phyloP scores from a whole-genome alignment of 2,329 filamentous ascomycete species.

The Trichoderma simmonsii region DNA sequence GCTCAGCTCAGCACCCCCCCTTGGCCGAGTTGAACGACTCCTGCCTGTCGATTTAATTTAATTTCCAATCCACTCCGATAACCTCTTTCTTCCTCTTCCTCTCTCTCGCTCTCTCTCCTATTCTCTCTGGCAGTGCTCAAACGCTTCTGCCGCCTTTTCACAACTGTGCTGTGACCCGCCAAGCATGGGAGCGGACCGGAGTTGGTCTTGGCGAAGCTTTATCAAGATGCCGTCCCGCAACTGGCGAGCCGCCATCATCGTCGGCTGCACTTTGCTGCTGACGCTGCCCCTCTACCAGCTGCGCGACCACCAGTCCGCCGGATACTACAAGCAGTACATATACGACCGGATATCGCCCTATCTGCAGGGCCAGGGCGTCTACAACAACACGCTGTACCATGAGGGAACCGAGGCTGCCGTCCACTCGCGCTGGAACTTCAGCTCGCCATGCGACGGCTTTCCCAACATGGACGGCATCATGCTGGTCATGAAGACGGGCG shows the following conservation, averaged over 20 bases:
- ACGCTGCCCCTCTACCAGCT: slow-evolving; percentile 33
- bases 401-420: slow-evolving; percentile 34
- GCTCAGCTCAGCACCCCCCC: background rate
- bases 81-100: background rate
- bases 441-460: slow-evolving; percentile 39
- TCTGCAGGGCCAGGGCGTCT: slow-evolving; percentile 28
- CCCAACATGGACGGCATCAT: slow-evolving; percentile 44
- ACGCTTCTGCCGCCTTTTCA: background rate
- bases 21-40: background rate
- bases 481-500: slow-evolving; percentile 58
- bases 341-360: slow-evolving; percentile 33
- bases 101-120: background rate
- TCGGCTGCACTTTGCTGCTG: slow-evolving; percentile 30
- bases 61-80: background rate
- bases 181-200: slow-evolving; percentile 22
- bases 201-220: slow-evolving; percentile 17
- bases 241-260: slow-evolving; percentile 28
- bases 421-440: slow-evolving; percentile 37
- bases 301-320: slow-evolving; percentile 26
- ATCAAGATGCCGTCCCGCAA: slow-evolving; percentile 25
- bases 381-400: slow-evolving; percentile 41
- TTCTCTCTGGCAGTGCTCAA: background rate
- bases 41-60: slow-evolving; percentile 9
- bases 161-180: background rate
- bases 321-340: slow-evolving; percentile 27